Conservation (phyloP, 768 basidiomycete species). For the Termitomyces sp. region DNA sequence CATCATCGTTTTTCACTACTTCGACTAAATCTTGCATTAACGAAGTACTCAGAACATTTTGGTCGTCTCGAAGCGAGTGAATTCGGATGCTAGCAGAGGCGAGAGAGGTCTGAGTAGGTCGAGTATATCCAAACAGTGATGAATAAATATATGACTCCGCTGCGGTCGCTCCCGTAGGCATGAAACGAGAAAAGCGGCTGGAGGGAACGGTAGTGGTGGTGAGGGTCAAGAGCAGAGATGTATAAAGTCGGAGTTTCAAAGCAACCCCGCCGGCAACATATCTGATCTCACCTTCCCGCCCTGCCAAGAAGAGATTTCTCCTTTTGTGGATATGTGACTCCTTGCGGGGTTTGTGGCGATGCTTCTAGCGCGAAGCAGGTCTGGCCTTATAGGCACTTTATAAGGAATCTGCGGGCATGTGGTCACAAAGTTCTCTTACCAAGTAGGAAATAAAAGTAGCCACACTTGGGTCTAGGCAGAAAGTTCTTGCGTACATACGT, state of each 20-base stretch:
- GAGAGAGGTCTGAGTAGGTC: constrained; percentile 1
- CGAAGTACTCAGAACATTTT: constrained; percentile 17
- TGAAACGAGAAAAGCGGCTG: constrained; percentile 1
- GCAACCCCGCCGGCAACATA: background rate
- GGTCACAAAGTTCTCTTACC: background rate
- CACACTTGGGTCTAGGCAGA: background rate
- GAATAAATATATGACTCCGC: constrained; percentile 2
- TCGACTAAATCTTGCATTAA: constrained; percentile 7
- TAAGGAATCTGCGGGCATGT: background rate
- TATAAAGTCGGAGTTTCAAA: constrained; percentile 7
- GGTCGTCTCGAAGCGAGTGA: background rate
- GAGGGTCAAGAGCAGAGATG: constrained; percentile 6
- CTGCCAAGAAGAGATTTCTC: constrained; percentile 10
- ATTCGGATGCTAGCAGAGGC: constrained; percentile 4
- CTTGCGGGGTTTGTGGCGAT: constrained; percentile 2
- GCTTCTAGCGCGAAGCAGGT: background rate
- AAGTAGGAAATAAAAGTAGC: background rate
- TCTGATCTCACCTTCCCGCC: background rate
- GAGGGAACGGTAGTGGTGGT: background rate
- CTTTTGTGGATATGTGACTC: background rate
- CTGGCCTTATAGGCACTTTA: background rate
- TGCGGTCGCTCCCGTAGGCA: constrained; percentile 8
- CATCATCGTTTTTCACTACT: background rate
- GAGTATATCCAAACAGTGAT: constrained; percentile 1
- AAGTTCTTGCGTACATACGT: background rate